Evolutionary conservation across 140 eudicot genomes (phyloP).

Genomic region (Stevia rebaudiana): DNA sequence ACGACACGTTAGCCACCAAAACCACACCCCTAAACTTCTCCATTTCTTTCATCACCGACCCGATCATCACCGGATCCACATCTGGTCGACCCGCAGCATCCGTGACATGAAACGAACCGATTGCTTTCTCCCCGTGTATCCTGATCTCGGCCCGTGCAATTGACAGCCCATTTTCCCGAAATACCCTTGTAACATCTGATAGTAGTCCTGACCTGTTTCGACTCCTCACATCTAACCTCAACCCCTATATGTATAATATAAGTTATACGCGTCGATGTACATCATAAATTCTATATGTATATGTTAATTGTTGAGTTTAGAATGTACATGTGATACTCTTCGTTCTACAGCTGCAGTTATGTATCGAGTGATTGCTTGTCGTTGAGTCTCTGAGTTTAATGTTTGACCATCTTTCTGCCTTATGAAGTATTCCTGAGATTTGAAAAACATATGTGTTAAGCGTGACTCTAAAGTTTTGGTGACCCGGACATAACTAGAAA

Average conservation of each 20-base stretch:
- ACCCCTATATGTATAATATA: conserved; percentile 42
- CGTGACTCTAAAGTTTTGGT: too few species aligned
- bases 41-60: conserved; percentile 43
- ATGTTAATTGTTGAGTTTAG: background rate
- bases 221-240: conserved; percentile 61
- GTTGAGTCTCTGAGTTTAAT: conserved; percentile 44
- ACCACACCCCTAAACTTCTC: conserved; percentile 44
- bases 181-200: conserved; percentile 75
- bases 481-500: too few species aligned
- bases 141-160: conserved; percentile 66
- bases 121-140: conserved; percentile 48
- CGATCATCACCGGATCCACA: conserved; percentile 38
- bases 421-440: conserved; percentile 67
- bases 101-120: conserved; percentile 69
- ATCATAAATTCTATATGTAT: background rate
- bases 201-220: conserved; percentile 57
- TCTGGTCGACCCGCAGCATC: conserved; percentile 43
- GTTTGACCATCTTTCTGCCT: conserved; percentile 59
- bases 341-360: conserved; percentile 80
- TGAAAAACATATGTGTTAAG: too few species aligned
- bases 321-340: conserved; percentile 64
- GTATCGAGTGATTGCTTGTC: conserved; percentile 46
- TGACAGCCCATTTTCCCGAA: conserved; percentile 78
- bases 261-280: background rate
- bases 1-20: conserved; percentile 19